phyloP scores from a whole-genome alignment of 768 basidiomycete genomes.

The Collybia sordida region DNA sequence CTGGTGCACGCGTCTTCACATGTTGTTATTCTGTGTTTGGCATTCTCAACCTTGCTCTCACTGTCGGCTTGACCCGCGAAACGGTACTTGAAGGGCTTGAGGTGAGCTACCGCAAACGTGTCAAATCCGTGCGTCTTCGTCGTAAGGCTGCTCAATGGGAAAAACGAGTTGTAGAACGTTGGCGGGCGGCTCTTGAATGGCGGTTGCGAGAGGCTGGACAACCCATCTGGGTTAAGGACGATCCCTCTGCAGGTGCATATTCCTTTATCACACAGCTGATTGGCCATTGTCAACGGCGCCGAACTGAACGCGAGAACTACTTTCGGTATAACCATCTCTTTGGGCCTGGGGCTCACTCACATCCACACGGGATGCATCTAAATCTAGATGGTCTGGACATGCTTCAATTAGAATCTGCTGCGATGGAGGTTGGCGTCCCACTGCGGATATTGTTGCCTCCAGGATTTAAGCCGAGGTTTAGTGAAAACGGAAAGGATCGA shows the following conservation, averaged over 20 bases:
- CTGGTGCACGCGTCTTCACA: constrained; percentile 56
- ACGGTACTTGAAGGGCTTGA: constrained; percentile 73
- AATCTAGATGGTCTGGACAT: constrained; percentile 61
- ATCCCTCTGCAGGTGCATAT: constrained; percentile 5
- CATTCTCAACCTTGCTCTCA: constrained; percentile 62
- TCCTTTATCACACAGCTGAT: neutral
- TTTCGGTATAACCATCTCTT: constrained; percentile 12
- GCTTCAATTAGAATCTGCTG: constrained; percentile 57
- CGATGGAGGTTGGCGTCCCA: constrained; percentile 67
- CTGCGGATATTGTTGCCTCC: constrained; percentile 48
- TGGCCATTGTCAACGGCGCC: constrained; percentile 6
- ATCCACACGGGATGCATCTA: constrained; percentile 52
- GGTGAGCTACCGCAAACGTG: constrained; percentile 57
- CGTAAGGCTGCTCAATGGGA: constrained; percentile 42
- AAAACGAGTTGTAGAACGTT: constrained; percentile 48
- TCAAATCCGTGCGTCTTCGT: constrained; percentile 43
- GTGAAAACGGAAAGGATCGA: no score
- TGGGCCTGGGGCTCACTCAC: constrained; percentile 14
- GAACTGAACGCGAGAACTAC: neutral
- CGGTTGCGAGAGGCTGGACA: constrained; percentile 49
- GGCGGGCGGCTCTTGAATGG: constrained; percentile 64
- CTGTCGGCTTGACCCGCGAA: constrained; percentile 65
- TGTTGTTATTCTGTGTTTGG: constrained; percentile 60
- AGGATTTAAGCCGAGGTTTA: constrained; percentile 9
- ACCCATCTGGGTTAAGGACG: constrained; percentile 55